These are phyloP conservation scores for Suillus lakei DNA, from an alignment of 768 basidiomycete genomes.

Conservation along the genomic window DNA sequence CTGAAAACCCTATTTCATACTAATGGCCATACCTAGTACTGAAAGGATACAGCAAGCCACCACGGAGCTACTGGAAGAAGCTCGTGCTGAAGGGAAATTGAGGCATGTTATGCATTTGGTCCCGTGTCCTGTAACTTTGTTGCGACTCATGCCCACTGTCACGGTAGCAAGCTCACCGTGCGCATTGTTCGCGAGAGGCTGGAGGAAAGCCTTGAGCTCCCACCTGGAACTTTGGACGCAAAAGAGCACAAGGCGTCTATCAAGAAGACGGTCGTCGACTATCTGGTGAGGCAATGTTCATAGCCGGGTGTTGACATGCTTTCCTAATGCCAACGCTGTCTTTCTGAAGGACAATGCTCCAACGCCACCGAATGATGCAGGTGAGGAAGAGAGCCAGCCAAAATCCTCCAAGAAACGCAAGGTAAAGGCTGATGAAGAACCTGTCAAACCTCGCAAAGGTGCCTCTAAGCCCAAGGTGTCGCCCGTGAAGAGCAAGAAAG, in stretches of 20 bases:
- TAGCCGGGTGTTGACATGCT: not conserved
- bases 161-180: slow-evolving; percentile 45
- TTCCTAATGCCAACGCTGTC: not conserved
- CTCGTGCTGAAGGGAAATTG: slow-evolving; percentile 26
- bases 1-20: not conserved
- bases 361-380: slow-evolving; percentile 9
- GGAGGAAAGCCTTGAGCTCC: slow-evolving; percentile 51
- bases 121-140: not conserved
- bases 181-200: slow-evolving; percentile 55
- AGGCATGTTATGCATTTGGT: slow-evolving; percentile 12
- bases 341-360: not conserved
- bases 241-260: slow-evolving; percentile 51
- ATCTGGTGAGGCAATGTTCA: slow-evolving; percentile 15
- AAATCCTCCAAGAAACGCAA: slow-evolving; percentile 17
- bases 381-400: not conserved
- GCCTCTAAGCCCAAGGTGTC: not conserved
- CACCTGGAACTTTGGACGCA: slow-evolving; percentile 46
- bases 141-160: not conserved
- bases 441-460: not conserved
- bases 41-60: slow-evolving; percentile 23
- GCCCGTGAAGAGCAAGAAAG: not conserved
- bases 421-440: not conserved
- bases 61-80: slow-evolving; percentile 25
- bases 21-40: slow-evolving; percentile 21
- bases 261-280: slow-evolving; percentile 35